A percentile compares a stretch with the other conserved stretches of the same genome.
Evolutionary conservation across 2,329 filamentous ascomycete species (phyloP).

Genomic region (Fusarium subtropicale): DNA sequence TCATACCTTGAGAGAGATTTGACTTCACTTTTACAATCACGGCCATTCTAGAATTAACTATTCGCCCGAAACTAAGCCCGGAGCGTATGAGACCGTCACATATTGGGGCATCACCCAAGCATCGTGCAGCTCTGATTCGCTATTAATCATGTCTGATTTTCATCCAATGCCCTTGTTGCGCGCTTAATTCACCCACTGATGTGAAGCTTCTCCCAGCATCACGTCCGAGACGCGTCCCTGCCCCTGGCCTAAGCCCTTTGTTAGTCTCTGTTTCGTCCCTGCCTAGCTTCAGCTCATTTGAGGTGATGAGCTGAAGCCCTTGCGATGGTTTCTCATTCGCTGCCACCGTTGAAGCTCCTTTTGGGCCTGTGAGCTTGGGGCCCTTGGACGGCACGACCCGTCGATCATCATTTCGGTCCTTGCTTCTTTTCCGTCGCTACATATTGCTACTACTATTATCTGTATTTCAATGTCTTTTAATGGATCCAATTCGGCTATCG

Average conservation of each 20-base stretch:
- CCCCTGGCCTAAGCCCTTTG: slow-evolving; percentile 36
- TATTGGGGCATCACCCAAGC: slow-evolving; percentile 17
- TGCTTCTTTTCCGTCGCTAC: slow-evolving; percentile 6
- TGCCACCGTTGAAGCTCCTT: slow-evolving; percentile 11
- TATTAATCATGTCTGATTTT: slow-evolving; percentile 21
- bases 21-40: slow-evolving; percentile 15
- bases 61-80: slow-evolving; percentile 37
- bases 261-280: slow-evolving; percentile 33
- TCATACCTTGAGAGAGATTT: slow-evolving; percentile 6
- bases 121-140: slow-evolving; percentile 35
- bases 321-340: slow-evolving; percentile 33
- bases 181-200: slow-evolving; percentile 41
- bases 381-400: slow-evolving; percentile 28
- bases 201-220: slow-evolving; percentile 25
- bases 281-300: slow-evolving; percentile 18
- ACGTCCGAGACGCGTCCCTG: slow-evolving; percentile 30
- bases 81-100: slow-evolving; percentile 35
- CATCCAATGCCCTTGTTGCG: slow-evolving; percentile 33
- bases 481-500: slow-evolving; percentile 21
- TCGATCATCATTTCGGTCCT: slow-evolving; percentile 36
- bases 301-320: slow-evolving; percentile 29
- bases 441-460: neutral
- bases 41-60: slow-evolving; percentile 13
- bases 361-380: slow-evolving; percentile 11
- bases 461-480: slow-evolving; percentile 8